A percentile compares a stretch with the other conserved stretches of the same genome.
Conservation (phyloP, 2,329 filamentous ascomycete species). For the Dothideomycetidae sp. region DNA sequence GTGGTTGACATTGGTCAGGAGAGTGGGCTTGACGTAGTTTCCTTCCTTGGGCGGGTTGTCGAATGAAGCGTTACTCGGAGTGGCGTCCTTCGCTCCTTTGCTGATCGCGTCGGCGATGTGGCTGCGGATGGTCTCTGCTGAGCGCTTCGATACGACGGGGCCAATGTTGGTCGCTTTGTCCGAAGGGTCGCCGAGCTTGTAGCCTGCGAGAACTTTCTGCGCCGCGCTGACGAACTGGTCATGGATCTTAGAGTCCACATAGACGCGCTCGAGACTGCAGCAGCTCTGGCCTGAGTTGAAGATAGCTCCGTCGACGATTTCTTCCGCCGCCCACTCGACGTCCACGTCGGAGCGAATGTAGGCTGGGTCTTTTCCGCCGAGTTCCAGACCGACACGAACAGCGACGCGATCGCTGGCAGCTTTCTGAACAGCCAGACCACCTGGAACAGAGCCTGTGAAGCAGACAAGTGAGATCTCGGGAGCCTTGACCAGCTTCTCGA, state of each 20-base stretch:
- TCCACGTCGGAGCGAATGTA: slow-evolving; percentile 81
- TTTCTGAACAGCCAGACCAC: slow-evolving; percentile 71
- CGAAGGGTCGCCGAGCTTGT: slow-evolving; percentile 78
- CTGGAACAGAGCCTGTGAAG: slow-evolving; percentile 87
- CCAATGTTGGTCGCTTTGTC: slow-evolving; percentile 69
- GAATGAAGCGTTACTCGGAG: slow-evolving; percentile 70
- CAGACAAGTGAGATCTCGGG: slow-evolving; percentile 68
- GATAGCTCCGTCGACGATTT: slow-evolving; percentile 89
- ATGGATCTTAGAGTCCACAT: slow-evolving; percentile 74
- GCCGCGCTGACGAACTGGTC: slow-evolving; percentile 67
- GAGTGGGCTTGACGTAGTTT: slow-evolving; percentile 77
- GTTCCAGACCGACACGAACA: slow-evolving; percentile 74
- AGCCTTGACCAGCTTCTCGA: slow-evolving; percentile 65
- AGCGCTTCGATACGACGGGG: slow-evolving; percentile 71
- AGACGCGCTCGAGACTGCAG: slow-evolving; percentile 82
- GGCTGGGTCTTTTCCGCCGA: slow-evolving; percentile 89
- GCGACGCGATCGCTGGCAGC: slow-evolving; percentile 66
- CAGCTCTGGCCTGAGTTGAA: slow-evolving; percentile 99
- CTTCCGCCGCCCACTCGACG: slow-evolving; percentile 75
- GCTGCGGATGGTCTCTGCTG: slow-evolving; percentile 58
- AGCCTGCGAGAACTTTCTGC: slow-evolving; percentile 61
- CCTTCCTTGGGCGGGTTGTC: slow-evolving; percentile 56
- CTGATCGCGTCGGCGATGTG: slow-evolving; percentile 72
- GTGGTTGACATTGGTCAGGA: slow-evolving; percentile 67
- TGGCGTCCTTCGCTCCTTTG: slow-evolving; percentile 72